Conservation (phyloP, 2,329 filamentous ascomycete species). For the Sporothrix dimorphospora region DNA sequence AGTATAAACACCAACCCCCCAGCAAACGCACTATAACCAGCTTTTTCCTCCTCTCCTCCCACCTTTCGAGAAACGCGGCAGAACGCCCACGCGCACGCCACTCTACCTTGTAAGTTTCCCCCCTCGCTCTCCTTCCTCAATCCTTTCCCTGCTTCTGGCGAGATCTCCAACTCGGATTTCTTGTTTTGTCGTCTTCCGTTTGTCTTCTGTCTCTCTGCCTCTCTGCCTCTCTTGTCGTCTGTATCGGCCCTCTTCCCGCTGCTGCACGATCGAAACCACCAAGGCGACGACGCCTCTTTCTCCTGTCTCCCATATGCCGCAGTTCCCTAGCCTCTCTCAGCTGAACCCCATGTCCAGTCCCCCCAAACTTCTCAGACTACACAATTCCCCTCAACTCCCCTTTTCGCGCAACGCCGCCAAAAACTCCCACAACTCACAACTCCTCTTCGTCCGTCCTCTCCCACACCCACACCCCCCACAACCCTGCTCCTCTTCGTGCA, state of each 20-base stretch:
- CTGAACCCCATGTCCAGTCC: conserved; percentile 18
- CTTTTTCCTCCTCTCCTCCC: not conserved
- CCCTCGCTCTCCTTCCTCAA: not conserved
- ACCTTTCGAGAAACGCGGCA: not conserved
- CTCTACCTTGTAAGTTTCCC: not conserved
- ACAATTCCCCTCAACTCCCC: not conserved
- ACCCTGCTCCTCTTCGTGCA: conserved; percentile 20
- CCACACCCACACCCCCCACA: conserved; percentile 16
- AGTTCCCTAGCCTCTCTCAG: conserved; percentile 15
- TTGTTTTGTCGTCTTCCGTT: not conserved
- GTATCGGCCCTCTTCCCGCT: not conserved
- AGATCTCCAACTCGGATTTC: not conserved
- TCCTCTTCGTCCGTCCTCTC: not conserved
- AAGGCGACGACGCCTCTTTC: conserved; percentile 9
- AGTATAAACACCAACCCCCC: conserved; percentile 11
- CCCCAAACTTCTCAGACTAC: not conserved
- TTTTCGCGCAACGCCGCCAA: not conserved
- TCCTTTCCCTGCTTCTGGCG: not conserved
- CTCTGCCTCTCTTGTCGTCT: not conserved
- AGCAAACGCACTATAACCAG: not conserved
- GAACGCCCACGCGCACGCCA: not conserved
- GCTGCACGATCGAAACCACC: conserved; percentile 8
- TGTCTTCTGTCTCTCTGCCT: not conserved
- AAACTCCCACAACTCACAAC: not conserved
- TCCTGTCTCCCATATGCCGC: not conserved